Conservation (phyloP, 192 early-diverging fungal species). For the Podochytrium sp. region DNA sequence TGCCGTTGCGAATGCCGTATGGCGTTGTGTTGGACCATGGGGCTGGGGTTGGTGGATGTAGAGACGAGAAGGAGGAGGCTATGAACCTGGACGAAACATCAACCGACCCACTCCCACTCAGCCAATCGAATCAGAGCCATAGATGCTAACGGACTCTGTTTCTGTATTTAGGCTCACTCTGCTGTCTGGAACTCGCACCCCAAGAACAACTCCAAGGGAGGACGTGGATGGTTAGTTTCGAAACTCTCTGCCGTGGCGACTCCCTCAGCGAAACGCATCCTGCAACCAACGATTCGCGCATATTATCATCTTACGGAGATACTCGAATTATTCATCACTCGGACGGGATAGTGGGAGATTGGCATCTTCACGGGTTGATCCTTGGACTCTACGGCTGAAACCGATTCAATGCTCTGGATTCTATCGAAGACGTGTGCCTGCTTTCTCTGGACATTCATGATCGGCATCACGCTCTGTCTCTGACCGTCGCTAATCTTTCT, state of each 20-base stretch:
- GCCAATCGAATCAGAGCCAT: neutral
- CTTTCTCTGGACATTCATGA: neutral
- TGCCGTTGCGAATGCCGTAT: neutral
- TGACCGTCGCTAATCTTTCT: neutral
- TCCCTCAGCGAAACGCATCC: neutral
- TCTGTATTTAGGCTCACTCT: constrained; percentile 78
- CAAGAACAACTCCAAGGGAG: constrained; percentile 96
- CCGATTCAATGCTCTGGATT: neutral
- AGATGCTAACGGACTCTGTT: neutral
- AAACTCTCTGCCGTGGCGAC: neutral
- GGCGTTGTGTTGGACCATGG: neutral
- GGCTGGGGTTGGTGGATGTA: neutral
- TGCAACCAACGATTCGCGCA: neutral
- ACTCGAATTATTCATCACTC: neutral
- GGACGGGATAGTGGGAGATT: neutral
- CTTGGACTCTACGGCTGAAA: no score
- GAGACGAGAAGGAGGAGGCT: neutral
- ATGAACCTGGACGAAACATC: neutral
- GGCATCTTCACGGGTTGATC: no score
- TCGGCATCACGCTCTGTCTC: neutral
- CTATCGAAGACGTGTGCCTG: neutral
- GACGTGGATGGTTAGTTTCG: constrained; percentile 84
- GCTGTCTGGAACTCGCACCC: constrained; percentile 98
- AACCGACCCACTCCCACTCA: neutral
- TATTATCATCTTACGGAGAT: neutral